Percentiles rank a stretch among this genome's conserved stretches.
Evolutionary conservation across 139 green algal species (phyloP).

Genomic region (Closterium sp.): DNA sequence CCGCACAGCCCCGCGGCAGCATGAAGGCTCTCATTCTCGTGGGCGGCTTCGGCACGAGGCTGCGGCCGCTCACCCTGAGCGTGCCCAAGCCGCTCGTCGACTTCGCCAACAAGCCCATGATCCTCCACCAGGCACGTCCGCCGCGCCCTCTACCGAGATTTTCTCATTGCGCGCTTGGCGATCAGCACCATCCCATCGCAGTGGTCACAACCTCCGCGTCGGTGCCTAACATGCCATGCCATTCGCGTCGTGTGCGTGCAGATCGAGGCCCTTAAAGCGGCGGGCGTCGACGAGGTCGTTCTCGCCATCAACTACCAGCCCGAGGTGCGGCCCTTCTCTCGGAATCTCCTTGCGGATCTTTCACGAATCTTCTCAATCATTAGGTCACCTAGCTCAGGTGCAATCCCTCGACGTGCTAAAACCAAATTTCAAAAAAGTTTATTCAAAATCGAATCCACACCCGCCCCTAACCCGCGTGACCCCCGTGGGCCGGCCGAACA

Average conservation of each 20-base stretch:
- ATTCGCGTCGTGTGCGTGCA: no score
- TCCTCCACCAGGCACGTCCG: slow-evolving; percentile 86
- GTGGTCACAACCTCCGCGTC: no score
- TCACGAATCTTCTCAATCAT: background rate
- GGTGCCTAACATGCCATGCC: no score
- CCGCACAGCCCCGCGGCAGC: background rate
- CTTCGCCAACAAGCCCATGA: slow-evolving; percentile 99
- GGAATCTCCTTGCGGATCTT: background rate
- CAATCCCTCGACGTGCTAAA: background rate
- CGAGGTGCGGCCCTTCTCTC: slow-evolving; percentile 22
- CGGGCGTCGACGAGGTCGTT: slow-evolving; percentile 88
- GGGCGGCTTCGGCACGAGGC: slow-evolving; percentile 82
- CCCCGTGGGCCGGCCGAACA: background rate
- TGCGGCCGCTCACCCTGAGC: slow-evolving; percentile 72
- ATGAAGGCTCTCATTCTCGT: slow-evolving; percentile 88
- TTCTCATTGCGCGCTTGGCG: no score
- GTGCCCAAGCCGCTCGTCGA: slow-evolving; percentile 94
- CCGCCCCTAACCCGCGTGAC: no score
- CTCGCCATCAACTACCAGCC: slow-evolving; percentile 93
- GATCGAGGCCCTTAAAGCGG: slow-evolving; percentile 83
- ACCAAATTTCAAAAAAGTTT: background rate
- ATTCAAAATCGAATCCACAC: background rate
- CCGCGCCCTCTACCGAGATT: no score
- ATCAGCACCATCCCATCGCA: no score
- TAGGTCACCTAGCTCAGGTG: no score